Evolutionary conservation across 2,329 filamentous ascomycete species (phyloP).

Genomic region (Phoma sp.): DNA sequence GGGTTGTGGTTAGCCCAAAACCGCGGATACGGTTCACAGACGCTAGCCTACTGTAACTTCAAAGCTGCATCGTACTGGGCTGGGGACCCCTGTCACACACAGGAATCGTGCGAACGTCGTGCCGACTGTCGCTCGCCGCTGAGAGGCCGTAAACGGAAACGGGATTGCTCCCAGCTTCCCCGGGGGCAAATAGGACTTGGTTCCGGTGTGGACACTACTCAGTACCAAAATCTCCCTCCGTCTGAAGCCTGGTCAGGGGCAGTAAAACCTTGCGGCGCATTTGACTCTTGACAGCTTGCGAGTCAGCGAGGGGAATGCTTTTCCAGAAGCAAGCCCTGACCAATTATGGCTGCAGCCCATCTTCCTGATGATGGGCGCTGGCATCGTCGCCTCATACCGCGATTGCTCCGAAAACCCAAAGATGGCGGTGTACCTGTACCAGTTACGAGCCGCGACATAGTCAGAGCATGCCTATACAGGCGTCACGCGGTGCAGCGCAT

Average conservation of each 20-base stretch:
- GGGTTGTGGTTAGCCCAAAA: constrained; percentile 31
- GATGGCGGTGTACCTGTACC: constrained; percentile 40
- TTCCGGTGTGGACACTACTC: constrained; percentile 25
- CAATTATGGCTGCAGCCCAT: constrained; percentile 26
- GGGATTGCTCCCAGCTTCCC: constrained; percentile 36
- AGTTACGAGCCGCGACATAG: constrained; percentile 7
- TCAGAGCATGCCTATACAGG: constrained; percentile 1
- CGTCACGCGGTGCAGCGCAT: constrained; percentile 14
- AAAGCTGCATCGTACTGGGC: constrained; percentile 12
- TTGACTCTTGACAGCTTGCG: constrained; percentile 28
- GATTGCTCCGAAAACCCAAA: constrained; percentile 31
- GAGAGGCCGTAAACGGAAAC: constrained; percentile 34
- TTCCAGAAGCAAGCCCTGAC: constrained; percentile 33
- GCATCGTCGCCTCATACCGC: constrained; percentile 35
- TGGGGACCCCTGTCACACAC: constrained; percentile 24
- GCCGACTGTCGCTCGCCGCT: constrained; percentile 30
- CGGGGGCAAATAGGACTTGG: constrained; percentile 37
- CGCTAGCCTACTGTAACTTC: constrained; percentile 23
- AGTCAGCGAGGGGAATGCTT: constrained; percentile 35
- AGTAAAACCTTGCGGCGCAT: constrained; percentile 18
- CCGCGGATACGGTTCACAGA: constrained; percentile 35
- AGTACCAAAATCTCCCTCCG: constrained; percentile 11
- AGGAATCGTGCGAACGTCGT: constrained; percentile 34
- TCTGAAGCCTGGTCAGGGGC: constrained; percentile 32
- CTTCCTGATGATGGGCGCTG: constrained; percentile 21